phyloP scores from a whole-genome alignment of 2,329 filamentous ascomycete species.

The Paecilomyces niveus region DNA sequence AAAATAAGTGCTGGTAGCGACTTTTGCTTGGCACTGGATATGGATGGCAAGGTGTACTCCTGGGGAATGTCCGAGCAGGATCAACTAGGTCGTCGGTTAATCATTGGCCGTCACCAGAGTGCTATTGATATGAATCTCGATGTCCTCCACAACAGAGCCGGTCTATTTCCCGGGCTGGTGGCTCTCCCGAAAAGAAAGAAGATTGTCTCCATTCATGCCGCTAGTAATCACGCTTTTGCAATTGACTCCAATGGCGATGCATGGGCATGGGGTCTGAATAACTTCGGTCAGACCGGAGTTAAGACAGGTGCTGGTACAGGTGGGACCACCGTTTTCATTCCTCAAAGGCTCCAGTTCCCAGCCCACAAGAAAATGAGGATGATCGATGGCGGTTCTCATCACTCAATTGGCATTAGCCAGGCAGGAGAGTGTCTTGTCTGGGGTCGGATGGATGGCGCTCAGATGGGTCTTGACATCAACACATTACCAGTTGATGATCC shows the following conservation, averaged over 20 bases:
- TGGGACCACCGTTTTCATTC: conserved; percentile 52
- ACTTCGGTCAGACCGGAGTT: conserved; percentile 67
- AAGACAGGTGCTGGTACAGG: conserved; percentile 53
- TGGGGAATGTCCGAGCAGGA: conserved; percentile 70
- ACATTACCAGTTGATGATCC: background rate
- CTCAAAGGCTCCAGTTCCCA: conserved; percentile 55
- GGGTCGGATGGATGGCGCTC: conserved; percentile 51
- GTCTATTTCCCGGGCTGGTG: conserved; percentile 37
- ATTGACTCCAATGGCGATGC: conserved; percentile 32
- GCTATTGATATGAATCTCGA: conserved; percentile 19
- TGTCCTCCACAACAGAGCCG: background rate
- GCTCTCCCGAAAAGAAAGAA: conserved; percentile 47
- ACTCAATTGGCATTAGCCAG: conserved; percentile 57
- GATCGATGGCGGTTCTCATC: conserved; percentile 61
- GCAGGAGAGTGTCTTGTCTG: conserved; percentile 54
- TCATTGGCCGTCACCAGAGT: conserved; percentile 51
- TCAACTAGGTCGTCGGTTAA: conserved; percentile 56
- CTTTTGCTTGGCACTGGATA: conserved; percentile 62
- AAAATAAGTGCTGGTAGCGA: conserved; percentile 61
- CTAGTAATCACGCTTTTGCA: conserved; percentile 41
- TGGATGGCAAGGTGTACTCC: conserved; percentile 57
- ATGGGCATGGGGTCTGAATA: conserved; percentile 74
- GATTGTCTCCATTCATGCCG: conserved; percentile 34
- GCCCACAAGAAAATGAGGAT: conserved; percentile 36
- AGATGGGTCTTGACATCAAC: conserved; percentile 24